These are phyloP conservation scores for Hygrophoropsis aurantiaca DNA, from an alignment of 768 basidiomycete genomes.

Conservation along the genomic window DNA sequence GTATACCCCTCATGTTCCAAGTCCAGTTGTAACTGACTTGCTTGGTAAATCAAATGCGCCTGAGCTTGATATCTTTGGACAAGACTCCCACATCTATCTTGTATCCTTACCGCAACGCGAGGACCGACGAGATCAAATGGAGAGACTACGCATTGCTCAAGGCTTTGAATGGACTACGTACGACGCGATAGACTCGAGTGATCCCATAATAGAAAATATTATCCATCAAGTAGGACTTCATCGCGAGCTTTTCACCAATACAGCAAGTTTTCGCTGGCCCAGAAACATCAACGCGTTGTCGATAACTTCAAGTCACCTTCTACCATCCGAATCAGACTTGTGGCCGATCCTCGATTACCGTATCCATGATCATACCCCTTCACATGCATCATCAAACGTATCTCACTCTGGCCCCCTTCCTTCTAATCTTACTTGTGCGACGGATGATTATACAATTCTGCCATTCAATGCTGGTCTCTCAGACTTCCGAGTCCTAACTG, in stretches of 20 bases:
- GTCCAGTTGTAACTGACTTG: too few species aligned
- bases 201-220: slow-evolving; percentile 40
- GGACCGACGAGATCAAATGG: slow-evolving; percentile 62
- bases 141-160: slow-evolving; percentile 45
- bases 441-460: slow-evolving; percentile 36
- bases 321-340: slow-evolving; percentile 18
- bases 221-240: slow-evolving; percentile 40
- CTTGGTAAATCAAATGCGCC: too few species aligned
- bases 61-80: too few species aligned
- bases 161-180: slow-evolving; percentile 53
- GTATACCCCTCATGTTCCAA: slow-evolving; percentile 1
- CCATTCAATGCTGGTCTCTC: slow-evolving; percentile 38
- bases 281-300: slow-evolving; percentile 31
- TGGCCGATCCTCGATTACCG: slow-evolving; percentile 9
- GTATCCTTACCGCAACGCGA: slow-evolving; percentile 56
- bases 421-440: slow-evolving; percentile 42
- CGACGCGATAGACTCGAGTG: slow-evolving; percentile 44
- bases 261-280: slow-evolving; percentile 38
- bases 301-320: slow-evolving; percentile 6
- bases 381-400: slow-evolving; percentile 2
- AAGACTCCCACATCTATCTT: slow-evolving; percentile 50
- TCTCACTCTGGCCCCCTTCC: slow-evolving; percentile 20
- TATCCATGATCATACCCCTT: not conserved
- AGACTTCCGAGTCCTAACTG: slow-evolving; percentile 52
- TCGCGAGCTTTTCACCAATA: slow-evolving; percentile 23